A percentile compares a stretch with the other conserved stretches of the same genome.
These are phyloP conservation scores for Bruguiera gymnorhiza DNA, from an alignment of 345 rosid genomes.

Conservation along the genomic window DNA sequence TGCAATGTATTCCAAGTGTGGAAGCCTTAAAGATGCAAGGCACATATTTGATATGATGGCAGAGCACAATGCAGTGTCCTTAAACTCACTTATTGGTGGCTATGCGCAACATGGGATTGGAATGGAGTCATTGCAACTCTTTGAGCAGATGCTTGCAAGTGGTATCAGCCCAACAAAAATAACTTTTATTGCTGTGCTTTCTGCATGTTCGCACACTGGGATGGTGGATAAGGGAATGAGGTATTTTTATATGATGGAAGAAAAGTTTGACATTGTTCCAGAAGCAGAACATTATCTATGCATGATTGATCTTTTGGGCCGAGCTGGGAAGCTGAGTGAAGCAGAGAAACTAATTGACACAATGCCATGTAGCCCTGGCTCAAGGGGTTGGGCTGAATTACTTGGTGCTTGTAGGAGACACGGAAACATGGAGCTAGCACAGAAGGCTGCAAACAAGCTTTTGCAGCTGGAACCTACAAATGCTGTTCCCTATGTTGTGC, in stretches of 20 bases:
- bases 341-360: slow-evolving; percentile 69
- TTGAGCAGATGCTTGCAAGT: slow-evolving; percentile 56
- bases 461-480: slow-evolving; percentile 64
- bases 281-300: slow-evolving; percentile 86
- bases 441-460: slow-evolving; percentile 63
- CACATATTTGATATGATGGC: slow-evolving; percentile 66
- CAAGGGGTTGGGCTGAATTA: slow-evolving; percentile 72
- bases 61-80: slow-evolving; percentile 56
- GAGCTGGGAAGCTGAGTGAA: slow-evolving; percentile 74
- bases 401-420: slow-evolving; percentile 81
- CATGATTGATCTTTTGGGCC: slow-evolving; percentile 80
- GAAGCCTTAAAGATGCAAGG: slow-evolving; percentile 68
- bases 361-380: slow-evolving; percentile 66
- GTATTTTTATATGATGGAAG: slow-evolving; percentile 66
- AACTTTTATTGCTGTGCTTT: slow-evolving; percentile 81
- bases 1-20: slow-evolving; percentile 70
- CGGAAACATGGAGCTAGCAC: slow-evolving; percentile 59
- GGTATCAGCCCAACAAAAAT: slow-evolving; percentile 55
- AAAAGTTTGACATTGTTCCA: slow-evolving; percentile 64
- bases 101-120: slow-evolving; percentile 77
- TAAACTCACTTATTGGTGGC: slow-evolving; percentile 75
- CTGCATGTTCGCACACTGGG: slow-evolving; percentile 86
- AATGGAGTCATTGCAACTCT: slow-evolving; percentile 51
- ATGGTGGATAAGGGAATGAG: slow-evolving; percentile 57
- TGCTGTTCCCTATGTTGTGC: slow-evolving; percentile 78